These are phyloP conservation scores for Cercospora canescens DNA, from an alignment of 2,329 filamentous ascomycete genomes.

Conservation along the genomic window DNA sequence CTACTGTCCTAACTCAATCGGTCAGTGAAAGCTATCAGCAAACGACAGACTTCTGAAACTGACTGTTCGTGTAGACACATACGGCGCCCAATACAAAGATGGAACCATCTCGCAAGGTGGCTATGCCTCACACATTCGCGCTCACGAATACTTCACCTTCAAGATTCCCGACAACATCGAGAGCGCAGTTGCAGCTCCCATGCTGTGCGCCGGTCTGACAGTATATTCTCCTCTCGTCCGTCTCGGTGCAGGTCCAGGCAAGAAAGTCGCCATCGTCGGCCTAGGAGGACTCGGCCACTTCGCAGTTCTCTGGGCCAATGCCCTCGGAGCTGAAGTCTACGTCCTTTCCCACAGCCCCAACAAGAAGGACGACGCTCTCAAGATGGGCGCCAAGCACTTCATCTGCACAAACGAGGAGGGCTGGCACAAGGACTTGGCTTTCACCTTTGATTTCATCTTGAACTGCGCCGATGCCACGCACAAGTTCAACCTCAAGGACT, in stretches of 20 bases:
- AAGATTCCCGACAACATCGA: constrained; percentile 74
- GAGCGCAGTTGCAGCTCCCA: constrained; percentile 61
- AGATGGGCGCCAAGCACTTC: constrained; percentile 62
- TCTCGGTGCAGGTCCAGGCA: constrained; percentile 73
- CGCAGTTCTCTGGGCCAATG: constrained; percentile 49
- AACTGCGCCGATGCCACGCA: constrained; percentile 70
- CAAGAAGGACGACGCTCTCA: constrained; percentile 61
- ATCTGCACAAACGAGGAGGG: constrained; percentile 58
- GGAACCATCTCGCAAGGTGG: constrained; percentile 67
- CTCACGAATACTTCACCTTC: constrained; percentile 74
- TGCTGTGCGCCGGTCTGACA: constrained; percentile 84
- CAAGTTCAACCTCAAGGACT: constrained; percentile 65
- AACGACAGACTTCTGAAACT: not conserved
- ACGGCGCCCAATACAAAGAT: constrained; percentile 51
- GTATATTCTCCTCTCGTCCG: constrained; percentile 76
- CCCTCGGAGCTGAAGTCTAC: constrained; percentile 62
- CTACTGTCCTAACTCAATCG: constrained; percentile 53
- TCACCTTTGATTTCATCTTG: constrained; percentile 73
- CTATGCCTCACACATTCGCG: constrained; percentile 68
- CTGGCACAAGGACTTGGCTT: constrained; percentile 57
- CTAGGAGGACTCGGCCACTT: constrained; percentile 52
- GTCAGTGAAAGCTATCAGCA: constrained; percentile 30
- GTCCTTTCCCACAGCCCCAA: constrained; percentile 60
- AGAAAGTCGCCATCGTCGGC: constrained; percentile 51
- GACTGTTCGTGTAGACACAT: constrained; percentile 48